Percentiles rank a stretch among this genome's conserved stretches.
Evolutionary conservation across 2,329 filamentous ascomycete genomes (phyloP).

Genomic region (Salinomyces thailandicus): DNA sequence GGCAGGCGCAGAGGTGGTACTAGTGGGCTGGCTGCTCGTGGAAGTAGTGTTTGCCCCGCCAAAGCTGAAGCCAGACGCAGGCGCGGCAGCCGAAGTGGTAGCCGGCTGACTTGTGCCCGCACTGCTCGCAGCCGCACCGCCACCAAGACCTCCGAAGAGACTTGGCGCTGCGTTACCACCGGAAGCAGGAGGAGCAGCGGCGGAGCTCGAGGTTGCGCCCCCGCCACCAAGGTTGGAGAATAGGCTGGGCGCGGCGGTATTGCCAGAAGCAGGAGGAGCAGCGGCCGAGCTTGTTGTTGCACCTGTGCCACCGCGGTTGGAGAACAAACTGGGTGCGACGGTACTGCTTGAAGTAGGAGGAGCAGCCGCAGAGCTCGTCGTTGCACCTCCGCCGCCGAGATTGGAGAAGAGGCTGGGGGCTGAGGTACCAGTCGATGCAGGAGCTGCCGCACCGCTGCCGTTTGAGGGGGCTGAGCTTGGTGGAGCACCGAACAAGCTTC

Average conservation of each 20-base stretch:
- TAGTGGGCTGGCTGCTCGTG: not conserved
- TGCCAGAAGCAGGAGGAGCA: not conserved
- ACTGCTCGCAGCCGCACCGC: slow-evolving; percentile 4
- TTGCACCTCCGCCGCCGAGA: not conserved
- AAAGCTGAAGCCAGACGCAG: slow-evolving; percentile 4
- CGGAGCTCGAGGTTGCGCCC: not conserved
- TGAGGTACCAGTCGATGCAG: not conserved
- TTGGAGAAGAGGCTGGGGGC: not conserved
- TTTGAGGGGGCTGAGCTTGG: not conserved
- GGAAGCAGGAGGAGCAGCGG: slow-evolving; percentile 5
- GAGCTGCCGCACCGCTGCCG: not conserved
- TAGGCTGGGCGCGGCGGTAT: not conserved
- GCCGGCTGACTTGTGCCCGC: slow-evolving; percentile 6
- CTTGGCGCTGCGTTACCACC: slow-evolving; percentile 1
- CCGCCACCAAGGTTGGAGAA: not conserved
- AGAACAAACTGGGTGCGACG: slow-evolving; percentile 7
- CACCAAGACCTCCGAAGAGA: not conserved
- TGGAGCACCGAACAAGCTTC: not conserved
- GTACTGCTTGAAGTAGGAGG: slow-evolving; percentile 7
- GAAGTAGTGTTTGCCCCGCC: not conserved
- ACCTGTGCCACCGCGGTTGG: no score
- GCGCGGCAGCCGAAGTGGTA: slow-evolving; percentile 5
- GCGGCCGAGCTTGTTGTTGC: not conserved
- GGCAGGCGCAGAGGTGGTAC: slow-evolving; percentile 3
- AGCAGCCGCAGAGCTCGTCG: slow-evolving; percentile 1